These are phyloP conservation scores for Pyrus betulifolia DNA, from an alignment of 306 rosid genomes.

Conservation along the genomic window DNA sequence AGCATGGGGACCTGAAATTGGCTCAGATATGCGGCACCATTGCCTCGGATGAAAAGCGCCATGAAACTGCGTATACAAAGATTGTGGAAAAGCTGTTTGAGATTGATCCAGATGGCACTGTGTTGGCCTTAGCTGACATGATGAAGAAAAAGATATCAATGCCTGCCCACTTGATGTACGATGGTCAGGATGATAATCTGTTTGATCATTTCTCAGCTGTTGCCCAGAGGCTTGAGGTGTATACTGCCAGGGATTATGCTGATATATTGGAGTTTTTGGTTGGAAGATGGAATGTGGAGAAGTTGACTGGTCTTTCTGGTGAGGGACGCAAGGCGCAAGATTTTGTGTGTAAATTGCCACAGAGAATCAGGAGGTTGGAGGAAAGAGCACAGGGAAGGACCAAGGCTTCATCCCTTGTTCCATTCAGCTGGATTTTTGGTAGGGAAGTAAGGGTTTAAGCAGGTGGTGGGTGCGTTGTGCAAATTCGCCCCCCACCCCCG, in stretches of 20 bases:
- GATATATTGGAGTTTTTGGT: slow-evolving; percentile 55
- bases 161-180: slow-evolving; percentile 56
- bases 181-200: slow-evolving; percentile 38
- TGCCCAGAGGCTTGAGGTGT: slow-evolving; percentile 46
- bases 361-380: slow-evolving; percentile 42
- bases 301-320: slow-evolving; percentile 37
- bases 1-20: slow-evolving; percentile 42
- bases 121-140: slow-evolving; percentile 52
- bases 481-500: neutral
- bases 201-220: slow-evolving; percentile 40
- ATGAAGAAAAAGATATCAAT: slow-evolving; percentile 50
- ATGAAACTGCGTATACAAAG: slow-evolving; percentile 51
- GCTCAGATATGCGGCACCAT: slow-evolving; percentile 52
- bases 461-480: no score
- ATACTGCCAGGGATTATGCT: slow-evolving; percentile 49
- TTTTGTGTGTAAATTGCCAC: slow-evolving; percentile 36
- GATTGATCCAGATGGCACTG: slow-evolving; percentile 44
- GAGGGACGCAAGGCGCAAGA: slow-evolving; percentile 45
- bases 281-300: slow-evolving; percentile 44
- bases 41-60: slow-evolving; percentile 53
- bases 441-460: slow-evolving; percentile 20
- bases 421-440: slow-evolving; percentile 47
- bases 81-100: slow-evolving; percentile 55
- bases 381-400: slow-evolving; percentile 43
- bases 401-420: slow-evolving; percentile 30